A percentile compares a stretch with the other conserved stretches of the same genome.
Conservation (phyloP, 2,329 filamentous ascomycete genomes). For the Aspergillus ruber region DNA sequence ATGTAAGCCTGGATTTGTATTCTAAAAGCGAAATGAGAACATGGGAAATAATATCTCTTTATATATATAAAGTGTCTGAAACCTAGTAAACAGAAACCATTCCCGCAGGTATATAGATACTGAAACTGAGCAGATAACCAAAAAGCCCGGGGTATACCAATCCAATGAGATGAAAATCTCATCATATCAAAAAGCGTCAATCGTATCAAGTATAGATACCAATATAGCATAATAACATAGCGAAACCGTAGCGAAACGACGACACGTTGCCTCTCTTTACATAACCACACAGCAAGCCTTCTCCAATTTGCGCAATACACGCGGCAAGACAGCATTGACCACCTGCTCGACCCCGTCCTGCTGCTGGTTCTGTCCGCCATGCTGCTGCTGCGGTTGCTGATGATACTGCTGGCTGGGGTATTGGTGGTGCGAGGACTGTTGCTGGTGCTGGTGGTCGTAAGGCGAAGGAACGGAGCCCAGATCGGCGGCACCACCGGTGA, state of each 20-base stretch:
- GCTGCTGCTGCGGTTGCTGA: constrained; percentile 37
- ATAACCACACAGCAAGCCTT: constrained; percentile 69
- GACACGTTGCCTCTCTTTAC: constrained; percentile 45
- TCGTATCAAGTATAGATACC: background rate
- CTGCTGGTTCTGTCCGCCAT: constrained; percentile 43
- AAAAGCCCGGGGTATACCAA: background rate
- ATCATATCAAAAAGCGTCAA: background rate
- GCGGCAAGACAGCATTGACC: constrained; percentile 55
- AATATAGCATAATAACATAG: background rate
- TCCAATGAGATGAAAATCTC: background rate
- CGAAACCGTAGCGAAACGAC: background rate
- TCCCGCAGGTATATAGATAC: too few species aligned
- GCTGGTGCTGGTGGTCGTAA: constrained; percentile 35
- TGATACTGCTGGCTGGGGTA: constrained; percentile 35
- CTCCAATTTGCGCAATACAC: constrained; percentile 58
- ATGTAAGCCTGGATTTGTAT: too few species aligned
- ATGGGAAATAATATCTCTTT: too few species aligned
- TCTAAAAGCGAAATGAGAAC: too few species aligned
- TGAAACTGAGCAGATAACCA: background rate
- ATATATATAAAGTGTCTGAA: too few species aligned
- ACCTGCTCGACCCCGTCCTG: constrained; percentile 55
- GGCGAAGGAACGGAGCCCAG: constrained; percentile 26
- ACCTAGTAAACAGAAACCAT: too few species aligned
- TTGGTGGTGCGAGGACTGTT: constrained; percentile 31
- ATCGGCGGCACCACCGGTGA: constrained; percentile 63